Percentiles rank a stretch among this genome's conserved stretches.
Conservation (phyloP, 2,329 filamentous ascomycete species). For the Calonectria naviculata region DNA sequence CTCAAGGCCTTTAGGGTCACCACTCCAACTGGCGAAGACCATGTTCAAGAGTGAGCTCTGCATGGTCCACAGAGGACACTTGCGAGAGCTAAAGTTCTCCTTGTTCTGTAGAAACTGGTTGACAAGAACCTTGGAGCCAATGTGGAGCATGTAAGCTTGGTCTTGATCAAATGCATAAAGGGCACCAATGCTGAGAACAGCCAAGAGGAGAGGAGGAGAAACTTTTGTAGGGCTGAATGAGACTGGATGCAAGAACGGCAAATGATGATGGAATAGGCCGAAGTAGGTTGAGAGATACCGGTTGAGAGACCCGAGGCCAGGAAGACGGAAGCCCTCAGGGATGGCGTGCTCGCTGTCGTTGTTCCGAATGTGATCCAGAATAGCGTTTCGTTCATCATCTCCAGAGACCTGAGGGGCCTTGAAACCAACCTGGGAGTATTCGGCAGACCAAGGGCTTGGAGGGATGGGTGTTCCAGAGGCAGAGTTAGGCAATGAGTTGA, state of each 20-base stretch:
- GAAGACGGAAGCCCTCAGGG: constrained; percentile 89
- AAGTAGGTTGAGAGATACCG: constrained; percentile 97
- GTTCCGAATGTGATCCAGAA: constrained; percentile 86
- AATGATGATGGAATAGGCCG: constrained; percentile 94
- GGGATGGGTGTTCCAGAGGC: constrained; percentile 77
- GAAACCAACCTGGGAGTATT: constrained; percentile 72
- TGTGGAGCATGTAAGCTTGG: constrained; percentile 96
- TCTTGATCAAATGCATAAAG: constrained; percentile 98
- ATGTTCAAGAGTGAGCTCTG: constrained; percentile 97
- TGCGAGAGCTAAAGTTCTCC: constrained; percentile 97
- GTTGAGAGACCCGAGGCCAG: constrained; percentile 83
- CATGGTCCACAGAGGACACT: constrained; percentile 98
- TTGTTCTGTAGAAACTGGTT: constrained; percentile 98
- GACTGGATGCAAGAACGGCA: constrained; percentile 93
- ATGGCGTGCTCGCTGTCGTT: constrained; percentile 86
- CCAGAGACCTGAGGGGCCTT: constrained; percentile 82
- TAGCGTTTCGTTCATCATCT: constrained; percentile 86
- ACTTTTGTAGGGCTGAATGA: constrained; percentile 86
- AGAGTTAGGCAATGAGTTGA: constrained; percentile 76
- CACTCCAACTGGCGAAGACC: constrained; percentile 99
- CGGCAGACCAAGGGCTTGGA: constrained; percentile 78
- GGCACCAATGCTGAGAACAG: constrained; percentile 93
- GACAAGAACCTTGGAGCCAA: constrained; percentile 96
- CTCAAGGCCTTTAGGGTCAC: constrained; percentile 95
- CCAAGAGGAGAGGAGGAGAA: constrained; percentile 85